Evolutionary conservation across 495 filamentous ascomycete genomes (phyloP).

Genomic region (Hypoxylon cercidicola): DNA sequence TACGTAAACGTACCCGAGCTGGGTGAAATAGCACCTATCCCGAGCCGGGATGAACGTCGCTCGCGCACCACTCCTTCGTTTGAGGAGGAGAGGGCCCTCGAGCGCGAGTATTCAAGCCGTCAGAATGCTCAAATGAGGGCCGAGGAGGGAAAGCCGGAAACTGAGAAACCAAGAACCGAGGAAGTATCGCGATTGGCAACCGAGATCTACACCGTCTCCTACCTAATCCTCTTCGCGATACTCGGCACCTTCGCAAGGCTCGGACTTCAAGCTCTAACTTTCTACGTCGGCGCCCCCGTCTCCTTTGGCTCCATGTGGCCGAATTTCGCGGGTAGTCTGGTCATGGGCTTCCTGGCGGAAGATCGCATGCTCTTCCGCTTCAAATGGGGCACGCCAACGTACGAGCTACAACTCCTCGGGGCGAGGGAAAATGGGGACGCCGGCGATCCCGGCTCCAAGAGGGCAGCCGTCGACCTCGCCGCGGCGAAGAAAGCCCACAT

Average conservation of each 20-base stretch:
- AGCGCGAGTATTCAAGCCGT: slow-evolving; percentile 20
- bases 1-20: slow-evolving; percentile 63
- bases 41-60: slow-evolving; percentile 54
- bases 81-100: slow-evolving; percentile 38
- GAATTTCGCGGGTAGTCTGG: slow-evolving; percentile 82
- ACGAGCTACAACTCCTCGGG: slow-evolving; percentile 46
- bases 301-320: slow-evolving; percentile 85
- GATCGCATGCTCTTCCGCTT: slow-evolving; percentile 79
- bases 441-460: slow-evolving; percentile 28
- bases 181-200: slow-evolving; percentile 69
- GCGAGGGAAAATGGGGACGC: slow-evolving; percentile 50
- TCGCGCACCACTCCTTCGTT: slow-evolving; percentile 42
- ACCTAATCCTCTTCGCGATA: slow-evolving; percentile 88
- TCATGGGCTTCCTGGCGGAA: slow-evolving; percentile 89
- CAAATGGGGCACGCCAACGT: slow-evolving; percentile 64
- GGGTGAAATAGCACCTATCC: slow-evolving; percentile 54
- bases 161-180: slow-evolving; percentile 27
- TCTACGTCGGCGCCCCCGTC: slow-evolving; percentile 81
- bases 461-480: slow-evolving; percentile 43
- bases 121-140: slow-evolving; percentile 12
- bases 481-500: slow-evolving; percentile 64
- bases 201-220: slow-evolving; percentile 78
- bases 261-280: slow-evolving; percentile 82
- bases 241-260: slow-evolving; percentile 87
- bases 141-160: slow-evolving; percentile 15